A percentile compares a stretch with the other conserved stretches of the same genome.
Evolutionary conservation across 352 stramenopile species (phyloP).

Genomic region (Thalassiosira livingstoniorum): DNA sequence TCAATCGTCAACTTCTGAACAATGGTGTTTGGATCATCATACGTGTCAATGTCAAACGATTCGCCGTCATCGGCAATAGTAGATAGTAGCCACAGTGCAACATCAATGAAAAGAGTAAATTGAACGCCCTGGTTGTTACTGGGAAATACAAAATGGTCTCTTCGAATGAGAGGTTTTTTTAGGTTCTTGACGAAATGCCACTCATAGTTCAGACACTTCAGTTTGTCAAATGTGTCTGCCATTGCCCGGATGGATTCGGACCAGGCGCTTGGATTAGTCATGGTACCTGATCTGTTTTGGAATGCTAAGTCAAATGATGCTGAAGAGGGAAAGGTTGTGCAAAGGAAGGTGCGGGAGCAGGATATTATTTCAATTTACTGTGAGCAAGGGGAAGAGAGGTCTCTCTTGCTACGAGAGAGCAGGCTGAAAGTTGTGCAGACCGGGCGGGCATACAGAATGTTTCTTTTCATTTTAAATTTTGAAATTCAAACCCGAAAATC

Average conservation of each 20-base stretch:
- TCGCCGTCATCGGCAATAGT: neutral
- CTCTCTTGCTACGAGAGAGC: too few relatives aligned
- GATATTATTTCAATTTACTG: too few relatives aligned
- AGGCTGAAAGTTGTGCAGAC: too few relatives aligned
- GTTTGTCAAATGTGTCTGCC: conserved; percentile 1
- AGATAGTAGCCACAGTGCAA: conserved; percentile 3
- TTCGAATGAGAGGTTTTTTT: neutral
- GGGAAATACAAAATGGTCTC: conserved; percentile 15
- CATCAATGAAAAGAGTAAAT: conserved; percentile 9
- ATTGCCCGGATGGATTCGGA: neutral
- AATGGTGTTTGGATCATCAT: conserved; percentile 14
- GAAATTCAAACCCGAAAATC: too few relatives aligned
- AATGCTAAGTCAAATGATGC: too few relatives aligned
- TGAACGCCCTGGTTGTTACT: neutral
- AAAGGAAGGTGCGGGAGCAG: too few relatives aligned
- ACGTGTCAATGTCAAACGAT: conserved; percentile 4
- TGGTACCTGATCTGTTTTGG: too few relatives aligned
- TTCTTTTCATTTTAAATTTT: too few relatives aligned
- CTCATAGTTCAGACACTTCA: neutral
- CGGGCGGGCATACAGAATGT: too few relatives aligned
- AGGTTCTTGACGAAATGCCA: conserved; percentile 9
- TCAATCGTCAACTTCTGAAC: conserved; percentile 10
- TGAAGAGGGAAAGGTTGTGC: too few relatives aligned
- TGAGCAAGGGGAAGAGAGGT: too few relatives aligned
- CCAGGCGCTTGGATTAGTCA: neutral